phyloP scores from a whole-genome alignment of 768 basidiomycete species.

The Rhizopogon vesiculosus region DNA sequence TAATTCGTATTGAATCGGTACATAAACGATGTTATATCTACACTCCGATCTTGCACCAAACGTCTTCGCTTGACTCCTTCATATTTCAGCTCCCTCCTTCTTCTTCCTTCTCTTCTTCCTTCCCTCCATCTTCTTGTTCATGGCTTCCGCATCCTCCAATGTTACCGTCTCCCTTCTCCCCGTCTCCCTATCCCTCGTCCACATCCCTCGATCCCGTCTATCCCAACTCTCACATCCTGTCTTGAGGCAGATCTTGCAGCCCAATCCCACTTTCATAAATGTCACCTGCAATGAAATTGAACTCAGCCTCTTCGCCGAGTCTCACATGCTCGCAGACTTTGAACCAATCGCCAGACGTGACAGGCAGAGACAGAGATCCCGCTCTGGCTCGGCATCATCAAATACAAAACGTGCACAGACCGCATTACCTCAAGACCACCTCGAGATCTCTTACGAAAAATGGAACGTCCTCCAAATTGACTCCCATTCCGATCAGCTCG shows the following conservation, averaged over 20 bases:
- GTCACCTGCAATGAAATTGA: constrained; percentile 78
- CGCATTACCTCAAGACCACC: constrained; percentile 34
- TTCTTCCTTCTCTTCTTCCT: background rate
- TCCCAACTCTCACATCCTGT: constrained; percentile 52
- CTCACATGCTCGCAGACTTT: constrained; percentile 52
- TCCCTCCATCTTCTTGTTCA: constrained; percentile 12
- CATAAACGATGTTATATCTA: background rate
- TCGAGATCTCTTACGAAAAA: constrained; percentile 67
- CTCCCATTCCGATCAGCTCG: constrained; percentile 67
- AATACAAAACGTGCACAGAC: constrained; percentile 19
- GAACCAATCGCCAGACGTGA: constrained; percentile 57
- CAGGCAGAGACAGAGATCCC: constrained; percentile 39
- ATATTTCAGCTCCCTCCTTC: constrained; percentile 1
- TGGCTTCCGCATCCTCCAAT: constrained; percentile 24
- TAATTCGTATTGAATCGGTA: background rate
- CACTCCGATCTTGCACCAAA: background rate
- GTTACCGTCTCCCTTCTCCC: constrained; percentile 70
- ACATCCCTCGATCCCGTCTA: constrained; percentile 69
- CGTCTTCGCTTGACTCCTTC: constrained; percentile 15
- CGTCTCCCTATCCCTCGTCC: constrained; percentile 66
- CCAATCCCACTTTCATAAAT: constrained; percentile 64
- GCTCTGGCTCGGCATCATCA: constrained; percentile 31
- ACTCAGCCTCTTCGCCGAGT: constrained; percentile 69
- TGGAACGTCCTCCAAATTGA: constrained; percentile 84
- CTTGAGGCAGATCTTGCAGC: constrained; percentile 65